Evolutionary conservation across 169 alveolate genomes (phyloP).

Genomic region (Theileria annulata): DNA sequence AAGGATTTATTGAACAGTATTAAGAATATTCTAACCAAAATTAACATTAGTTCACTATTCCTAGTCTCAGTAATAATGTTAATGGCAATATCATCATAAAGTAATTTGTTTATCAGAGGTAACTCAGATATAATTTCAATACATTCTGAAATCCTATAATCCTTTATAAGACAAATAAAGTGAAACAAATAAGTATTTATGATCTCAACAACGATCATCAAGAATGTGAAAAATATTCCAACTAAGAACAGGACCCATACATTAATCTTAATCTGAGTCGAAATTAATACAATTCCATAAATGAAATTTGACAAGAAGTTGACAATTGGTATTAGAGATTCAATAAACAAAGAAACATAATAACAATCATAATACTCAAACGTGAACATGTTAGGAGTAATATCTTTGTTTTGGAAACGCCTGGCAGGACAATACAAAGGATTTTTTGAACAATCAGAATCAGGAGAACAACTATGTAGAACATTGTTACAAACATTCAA

Average conservation of each 20-base stretch:
- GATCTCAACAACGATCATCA: conserved; percentile 24
- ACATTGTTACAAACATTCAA: conserved; percentile 9
- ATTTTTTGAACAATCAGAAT: conserved; percentile 21
- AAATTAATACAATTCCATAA: not conserved
- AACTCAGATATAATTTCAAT: conserved; percentile 15
- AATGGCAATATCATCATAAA: conserved; percentile 48
- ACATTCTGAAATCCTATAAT: conserved; percentile 5
- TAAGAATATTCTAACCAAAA: conserved; percentile 13
- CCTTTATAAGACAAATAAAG: not conserved
- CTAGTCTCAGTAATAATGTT: conserved; percentile 26
- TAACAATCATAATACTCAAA: conserved; percentile 27
- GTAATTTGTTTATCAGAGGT: conserved; percentile 13
- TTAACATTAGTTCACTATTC: conserved; percentile 31
- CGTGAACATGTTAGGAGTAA: conserved; percentile 37
- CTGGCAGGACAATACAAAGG: conserved; percentile 51
- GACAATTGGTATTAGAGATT: conserved; percentile 7
- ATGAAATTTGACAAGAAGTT: conserved; percentile 10
- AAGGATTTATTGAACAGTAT: conserved; percentile 14
- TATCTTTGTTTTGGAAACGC: conserved; percentile 43
- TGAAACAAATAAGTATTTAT: conserved; percentile 17
- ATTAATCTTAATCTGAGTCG: not conserved
- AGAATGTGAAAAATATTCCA: not conserved
- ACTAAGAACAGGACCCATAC: not conserved
- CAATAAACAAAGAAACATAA: not conserved
- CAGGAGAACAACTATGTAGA: not conserved